Evolutionary conservation across 1,284 basidiomycete species (phyloP), one percentile per base, ranked within the genome.

Genomic region (Wallemia mellicola): DNA sequence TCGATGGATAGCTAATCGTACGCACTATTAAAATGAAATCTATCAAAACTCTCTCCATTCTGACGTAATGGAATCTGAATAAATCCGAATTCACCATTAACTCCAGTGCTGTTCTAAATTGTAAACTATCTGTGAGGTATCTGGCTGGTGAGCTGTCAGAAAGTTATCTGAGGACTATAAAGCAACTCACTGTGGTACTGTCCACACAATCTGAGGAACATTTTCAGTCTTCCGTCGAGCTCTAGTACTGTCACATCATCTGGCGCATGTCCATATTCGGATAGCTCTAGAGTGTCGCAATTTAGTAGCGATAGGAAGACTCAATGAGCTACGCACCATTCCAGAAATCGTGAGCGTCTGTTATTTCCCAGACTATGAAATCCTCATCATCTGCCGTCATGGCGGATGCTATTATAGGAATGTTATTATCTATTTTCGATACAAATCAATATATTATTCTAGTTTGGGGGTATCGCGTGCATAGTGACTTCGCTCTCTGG

Each of bases 61-160:
- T 74, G 66, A 87, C 86, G 1, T 83, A 86, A 67, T 92, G 85
- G 66, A 83, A 88, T 2, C 76, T 70, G 65, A 92, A 91, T 55
- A 94, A 74, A 64, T 89, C 86, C 0, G 83, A 86, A 61, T 79
- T 77, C 57, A 89, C 72, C 19, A 92, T 72, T 32, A 82, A 70
- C 28, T 75, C 72, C 65, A 83, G 81, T 9, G 86, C 86, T 66
- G 86, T 80, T 62, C 84, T 77, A 59, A 92, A 75, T 64, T 88
- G 84, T n/a, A 80, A 68, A 7, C 79, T 79, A 59, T 77, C 80
- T 62, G 83, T 80, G 27, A 92, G 74, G 69, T 83, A 92, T 54
- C 63, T 59, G 59, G 64, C 65, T 66, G 61, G 2, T 24, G 2
- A n/a, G 22, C 1, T 11, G 19, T 22, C 5, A 26, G 22, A 55